A percentile compares a stretch with the other conserved stretches of the same genome.
These are phyloP conservation scores for Aureobasidium lini DNA, from an alignment of 2,329 filamentous ascomycete species.

Conservation along the genomic window DNA sequence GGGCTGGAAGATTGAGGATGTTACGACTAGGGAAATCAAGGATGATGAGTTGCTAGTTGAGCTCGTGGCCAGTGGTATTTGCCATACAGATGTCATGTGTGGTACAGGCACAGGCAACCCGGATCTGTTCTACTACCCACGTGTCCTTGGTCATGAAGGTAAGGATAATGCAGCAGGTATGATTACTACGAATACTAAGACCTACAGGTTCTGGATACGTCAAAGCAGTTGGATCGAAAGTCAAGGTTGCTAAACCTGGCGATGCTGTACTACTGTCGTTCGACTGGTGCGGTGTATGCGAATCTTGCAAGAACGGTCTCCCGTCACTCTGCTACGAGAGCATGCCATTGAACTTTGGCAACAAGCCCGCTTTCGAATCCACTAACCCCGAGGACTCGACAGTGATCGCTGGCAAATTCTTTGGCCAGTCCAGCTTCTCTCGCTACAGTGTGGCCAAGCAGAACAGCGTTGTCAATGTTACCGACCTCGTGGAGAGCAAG, in stretches of 20 bases:
- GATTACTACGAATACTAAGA: neutral
- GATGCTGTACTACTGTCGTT: slow-evolving; percentile 44
- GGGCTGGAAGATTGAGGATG: slow-evolving; percentile 34
- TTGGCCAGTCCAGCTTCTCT: slow-evolving; percentile 42
- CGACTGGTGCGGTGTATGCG: slow-evolving; percentile 40
- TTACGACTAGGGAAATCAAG: slow-evolving; percentile 29
- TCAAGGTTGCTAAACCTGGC: slow-evolving; percentile 35
- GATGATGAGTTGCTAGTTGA: slow-evolving; percentile 47
- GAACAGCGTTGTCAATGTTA: slow-evolving; percentile 37
- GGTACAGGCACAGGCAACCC: slow-evolving; percentile 31
- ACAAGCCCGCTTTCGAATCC: slow-evolving; percentile 23
- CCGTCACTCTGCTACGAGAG: slow-evolving; percentile 45
- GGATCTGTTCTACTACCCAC: slow-evolving; percentile 36
- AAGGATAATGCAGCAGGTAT: neutral
- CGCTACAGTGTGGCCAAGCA: slow-evolving; percentile 33
- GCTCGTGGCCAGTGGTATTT: slow-evolving; percentile 45
- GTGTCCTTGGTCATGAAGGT: slow-evolving; percentile 50
- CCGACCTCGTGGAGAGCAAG: slow-evolving; percentile 30
- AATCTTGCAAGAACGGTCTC: slow-evolving; percentile 40
- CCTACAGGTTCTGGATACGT: slow-evolving; percentile 41
- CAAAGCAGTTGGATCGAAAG: slow-evolving; percentile 34
- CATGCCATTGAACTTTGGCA: slow-evolving; percentile 39
- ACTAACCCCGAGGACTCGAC: slow-evolving; percentile 19
- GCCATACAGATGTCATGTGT: slow-evolving; percentile 47
- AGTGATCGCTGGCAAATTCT: slow-evolving; percentile 37